Evolutionary conservation across 1,139 yeast species (phyloP).

Genomic region (Geotrichum siamense): DNA sequence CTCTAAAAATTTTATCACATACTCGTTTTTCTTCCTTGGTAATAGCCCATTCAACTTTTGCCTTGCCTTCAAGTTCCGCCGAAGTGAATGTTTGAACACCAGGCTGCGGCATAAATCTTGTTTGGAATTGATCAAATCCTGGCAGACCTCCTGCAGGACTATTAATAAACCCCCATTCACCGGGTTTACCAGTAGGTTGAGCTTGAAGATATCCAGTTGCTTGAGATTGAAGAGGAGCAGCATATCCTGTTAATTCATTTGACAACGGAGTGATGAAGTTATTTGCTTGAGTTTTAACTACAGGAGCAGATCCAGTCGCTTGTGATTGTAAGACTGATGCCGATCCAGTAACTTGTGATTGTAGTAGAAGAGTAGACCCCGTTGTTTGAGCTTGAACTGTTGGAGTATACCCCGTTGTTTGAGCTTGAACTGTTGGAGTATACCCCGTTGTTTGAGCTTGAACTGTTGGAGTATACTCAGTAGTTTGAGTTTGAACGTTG

Average conservation of each 20-base stretch:
- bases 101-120: constrained; percentile 62
- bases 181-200: constrained; percentile 62
- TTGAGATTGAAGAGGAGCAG: constrained; percentile 27
- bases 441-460: constrained; percentile 37
- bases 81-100: constrained; percentile 40
- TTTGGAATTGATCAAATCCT: constrained; percentile 66
- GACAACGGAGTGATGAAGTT: constrained; percentile 19
- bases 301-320: constrained; percentile 32
- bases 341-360: constrained; percentile 25
- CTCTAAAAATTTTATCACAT: constrained; percentile 80
- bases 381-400: constrained; percentile 38
- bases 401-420: constrained; percentile 28
- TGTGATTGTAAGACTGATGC: constrained; percentile 31
- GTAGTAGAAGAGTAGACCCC: constrained; percentile 25
- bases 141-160: constrained; percentile 70
- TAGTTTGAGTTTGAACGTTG: constrained; percentile 29
- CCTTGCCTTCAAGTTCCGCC: constrained; percentile 31
- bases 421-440: constrained; percentile 17
- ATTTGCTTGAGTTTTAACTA: constrained; percentile 24
- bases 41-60: constrained; percentile 59
- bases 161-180: constrained; percentile 76
- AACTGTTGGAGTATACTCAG: constrained; percentile 31
- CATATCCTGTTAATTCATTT: constrained; percentile 37
- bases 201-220: constrained; percentile 36
- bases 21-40: constrained; percentile 79